phyloP scores from a whole-genome alignment of 192 early-diverging fungal genomes.

The Coemansia reversa region DNA sequence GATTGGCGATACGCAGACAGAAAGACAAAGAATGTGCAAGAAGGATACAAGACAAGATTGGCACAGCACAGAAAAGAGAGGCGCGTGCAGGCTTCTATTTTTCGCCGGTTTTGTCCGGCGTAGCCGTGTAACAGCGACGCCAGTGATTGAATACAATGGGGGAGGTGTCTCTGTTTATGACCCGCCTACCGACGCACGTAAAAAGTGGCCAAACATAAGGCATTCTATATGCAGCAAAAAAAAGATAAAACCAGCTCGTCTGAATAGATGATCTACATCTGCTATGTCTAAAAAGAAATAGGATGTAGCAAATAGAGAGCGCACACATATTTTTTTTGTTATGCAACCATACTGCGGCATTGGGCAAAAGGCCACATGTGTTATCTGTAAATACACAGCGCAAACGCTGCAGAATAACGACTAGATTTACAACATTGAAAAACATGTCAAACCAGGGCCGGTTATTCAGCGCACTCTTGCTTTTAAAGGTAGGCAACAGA shows the following conservation, averaged over 20 bases:
- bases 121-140: background rate
- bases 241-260: background rate
- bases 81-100: slow-evolving; percentile 23
- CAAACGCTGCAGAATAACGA: background rate
- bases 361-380: background rate
- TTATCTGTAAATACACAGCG: background rate
- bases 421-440: background rate
- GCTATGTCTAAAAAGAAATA: background rate
- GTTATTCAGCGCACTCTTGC: background rate
- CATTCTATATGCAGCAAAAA: background rate
- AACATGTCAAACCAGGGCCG: background rate
- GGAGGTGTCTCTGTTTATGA: background rate
- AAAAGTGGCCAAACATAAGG: background rate
- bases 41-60: slow-evolving; percentile 8
- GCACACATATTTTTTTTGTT: background rate
- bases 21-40: slow-evolving; percentile 1
- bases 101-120: background rate
- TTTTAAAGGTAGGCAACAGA: background rate
- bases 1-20: background rate
- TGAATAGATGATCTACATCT: background rate
- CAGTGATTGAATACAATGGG: background rate
- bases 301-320: background rate
- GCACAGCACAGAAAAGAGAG: slow-evolving; percentile 18
- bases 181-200: background rate
- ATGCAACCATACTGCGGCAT: background rate